Conservation (phyloP, 768 basidiomycete genomes). For the Pilatotrama ljubarskyi region DNA sequence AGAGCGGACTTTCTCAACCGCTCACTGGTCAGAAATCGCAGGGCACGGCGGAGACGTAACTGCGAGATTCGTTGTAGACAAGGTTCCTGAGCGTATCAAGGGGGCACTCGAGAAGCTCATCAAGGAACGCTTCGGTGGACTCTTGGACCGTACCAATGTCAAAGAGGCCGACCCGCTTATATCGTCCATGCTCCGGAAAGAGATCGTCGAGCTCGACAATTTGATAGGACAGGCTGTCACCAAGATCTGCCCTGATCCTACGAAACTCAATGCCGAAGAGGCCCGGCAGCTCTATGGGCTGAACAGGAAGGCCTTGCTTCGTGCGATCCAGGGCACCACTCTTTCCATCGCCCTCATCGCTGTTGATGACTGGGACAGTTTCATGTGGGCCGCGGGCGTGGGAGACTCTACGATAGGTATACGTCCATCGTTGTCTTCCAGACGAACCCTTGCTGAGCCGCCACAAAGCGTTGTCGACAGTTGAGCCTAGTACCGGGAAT, state of each 20-base stretch:
- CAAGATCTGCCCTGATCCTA: neutral
- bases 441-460: no score
- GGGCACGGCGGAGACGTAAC: neutral
- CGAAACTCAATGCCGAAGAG: neutral
- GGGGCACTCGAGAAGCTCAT: neutral
- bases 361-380: neutral
- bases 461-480: neutral
- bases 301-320: neutral
- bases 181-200: neutral
- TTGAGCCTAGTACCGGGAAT: neutral
- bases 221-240: neutral
- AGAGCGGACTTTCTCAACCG: neutral
- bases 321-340: neutral
- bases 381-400: slow-evolving; percentile 2
- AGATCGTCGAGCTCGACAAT: neutral
- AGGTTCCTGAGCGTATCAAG: neutral
- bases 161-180: neutral
- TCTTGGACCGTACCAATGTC: neutral
- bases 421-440: neutral
- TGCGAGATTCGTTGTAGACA: neutral
- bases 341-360: slow-evolving; percentile 2
- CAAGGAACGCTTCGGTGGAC: neutral
- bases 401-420: slow-evolving; percentile 3
- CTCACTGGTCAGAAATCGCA: neutral
- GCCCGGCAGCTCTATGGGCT: neutral